Conservation (phyloP, 495 filamentous ascomycete genomes). For the Xylaria acuta region DNA sequence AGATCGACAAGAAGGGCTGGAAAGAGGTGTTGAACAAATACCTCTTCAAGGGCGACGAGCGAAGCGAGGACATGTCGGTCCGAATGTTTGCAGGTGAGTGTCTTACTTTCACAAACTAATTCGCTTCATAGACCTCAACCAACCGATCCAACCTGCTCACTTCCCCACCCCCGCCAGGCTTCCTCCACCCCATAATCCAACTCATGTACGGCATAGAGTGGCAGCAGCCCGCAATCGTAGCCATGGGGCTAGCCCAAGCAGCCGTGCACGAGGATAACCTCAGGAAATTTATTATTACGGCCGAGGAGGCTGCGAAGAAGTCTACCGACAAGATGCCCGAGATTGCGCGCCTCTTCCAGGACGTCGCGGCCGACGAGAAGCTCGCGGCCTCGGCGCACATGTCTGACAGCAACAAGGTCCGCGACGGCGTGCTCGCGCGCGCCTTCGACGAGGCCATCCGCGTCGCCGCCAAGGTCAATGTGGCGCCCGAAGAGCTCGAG, state of each 20-base stretch:
- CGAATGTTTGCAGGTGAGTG: constrained; percentile 62
- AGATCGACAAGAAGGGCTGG: constrained; percentile 70
- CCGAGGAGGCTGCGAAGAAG: constrained; percentile 58
- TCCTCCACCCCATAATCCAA: constrained; percentile 84
- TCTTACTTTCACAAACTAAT: neutral
- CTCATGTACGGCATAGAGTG: constrained; percentile 86
- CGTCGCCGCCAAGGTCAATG: constrained; percentile 63
- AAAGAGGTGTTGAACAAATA: constrained; percentile 65
- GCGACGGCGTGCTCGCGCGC: constrained; percentile 68
- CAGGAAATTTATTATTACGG: constrained; percentile 53
- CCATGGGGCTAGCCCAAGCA: constrained; percentile 79
- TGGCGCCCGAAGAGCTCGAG: constrained; percentile 67
- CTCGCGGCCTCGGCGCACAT: constrained; percentile 56
- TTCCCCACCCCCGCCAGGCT: constrained; percentile 50
- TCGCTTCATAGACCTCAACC: neutral
- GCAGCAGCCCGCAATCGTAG: constrained; percentile 77
- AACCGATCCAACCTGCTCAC: constrained; percentile 21
- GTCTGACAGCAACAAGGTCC: constrained; percentile 66
- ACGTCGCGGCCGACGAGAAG: constrained; percentile 61
- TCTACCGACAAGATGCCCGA: constrained; percentile 44
- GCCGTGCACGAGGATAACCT: constrained; percentile 66
- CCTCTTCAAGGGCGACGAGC: constrained; percentile 66
- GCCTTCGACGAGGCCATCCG: constrained; percentile 68
- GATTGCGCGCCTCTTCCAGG: constrained; percentile 64
- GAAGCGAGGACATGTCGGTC: constrained; percentile 66